Base-by-base conservation (phyloP, 192 early-diverging fungal genomes). In the Backusella liffmaniae region DNA sequence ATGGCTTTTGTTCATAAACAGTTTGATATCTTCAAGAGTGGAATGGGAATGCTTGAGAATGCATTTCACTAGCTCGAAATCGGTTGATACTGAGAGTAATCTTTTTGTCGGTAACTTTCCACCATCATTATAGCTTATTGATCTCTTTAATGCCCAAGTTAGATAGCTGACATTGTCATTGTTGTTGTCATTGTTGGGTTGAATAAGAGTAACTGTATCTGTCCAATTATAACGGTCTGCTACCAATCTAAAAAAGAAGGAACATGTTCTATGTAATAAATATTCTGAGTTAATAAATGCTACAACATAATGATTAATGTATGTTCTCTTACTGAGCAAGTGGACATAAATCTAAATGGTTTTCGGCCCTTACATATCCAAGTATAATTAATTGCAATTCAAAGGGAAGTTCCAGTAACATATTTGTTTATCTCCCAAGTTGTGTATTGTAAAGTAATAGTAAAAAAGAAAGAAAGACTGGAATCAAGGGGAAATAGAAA, bases 321-420 rank as follows among this genome's bases (percentile, higher is more conserved):
- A 13, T 59, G 37, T 5, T 39, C 5, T 10, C 68, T 46, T 67
- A 74, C 73, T 65, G 56, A 30, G 73, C 32, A 66, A 74, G 18
- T 13, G 73, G 37, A 26, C 37, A 56, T 41, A 74, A 49, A 67
- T 74, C 66, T 16, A 74, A 39, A 12, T 74, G 73, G 30, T 67
- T 74, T 13, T 74, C 73, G 21, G 16, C 23, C 7, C 44, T 74
- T 23, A 74, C 8, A 44, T 66, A 23, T n/a, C 66, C 34, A 66
- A 74, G n/a, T 16, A 74, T 67, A 9, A 65, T 34, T n/a, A 74
- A 44, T 42, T 66, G 73, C 18, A 74, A 34, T 49, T 74, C 73
- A 23, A 37, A 66, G n/a, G 73, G 73, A 67, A 74, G 42, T 1
- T 65, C 23, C 16, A 67, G 5, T 49, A 71, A 8, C 67, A 67